These are phyloP conservation scores for Barnettozyma hawaiiensis DNA, from an alignment of 1,139 yeast species.

Conservation along the genomic window DNA sequence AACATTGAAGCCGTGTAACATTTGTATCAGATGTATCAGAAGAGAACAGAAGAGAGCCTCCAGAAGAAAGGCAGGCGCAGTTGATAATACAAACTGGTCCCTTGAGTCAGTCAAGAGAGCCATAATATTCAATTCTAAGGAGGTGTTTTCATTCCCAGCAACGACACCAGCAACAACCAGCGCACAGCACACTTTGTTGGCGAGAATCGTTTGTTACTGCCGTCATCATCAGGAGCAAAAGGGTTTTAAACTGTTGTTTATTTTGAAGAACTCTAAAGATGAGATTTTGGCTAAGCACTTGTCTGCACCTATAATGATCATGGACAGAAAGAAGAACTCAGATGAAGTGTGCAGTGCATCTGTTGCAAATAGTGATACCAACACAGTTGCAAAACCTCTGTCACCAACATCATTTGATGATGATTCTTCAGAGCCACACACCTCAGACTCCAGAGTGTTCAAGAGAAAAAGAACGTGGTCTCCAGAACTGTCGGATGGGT, in stretches of 20 bases:
- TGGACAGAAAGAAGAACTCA: slow-evolving; percentile 65
- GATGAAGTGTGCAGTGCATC: slow-evolving; percentile 14
- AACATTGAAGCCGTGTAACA: slow-evolving; percentile 52
- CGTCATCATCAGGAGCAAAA: slow-evolving; percentile 84
- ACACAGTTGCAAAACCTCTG: slow-evolving; percentile 26
- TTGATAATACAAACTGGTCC: slow-evolving; percentile 74
- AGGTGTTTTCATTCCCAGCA: slow-evolving; percentile 70
- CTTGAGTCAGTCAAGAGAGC: slow-evolving; percentile 72
- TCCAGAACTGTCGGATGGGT: slow-evolving; percentile 27
- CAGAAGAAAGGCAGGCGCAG: slow-evolving; percentile 66
- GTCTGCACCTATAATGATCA: slow-evolving; percentile 75
- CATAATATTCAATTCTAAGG: slow-evolving; percentile 85
- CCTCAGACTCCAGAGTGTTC: slow-evolving; percentile 32
- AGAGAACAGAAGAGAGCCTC: slow-evolving; percentile 93
- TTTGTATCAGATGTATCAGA: slow-evolving; percentile 82
- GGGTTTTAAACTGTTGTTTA: slow-evolving; percentile 72
- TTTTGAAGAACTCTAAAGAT: slow-evolving; percentile 55
- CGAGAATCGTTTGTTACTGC: slow-evolving; percentile 91
- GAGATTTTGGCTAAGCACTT: slow-evolving; percentile 66
- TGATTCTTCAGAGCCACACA: slow-evolving; percentile 55
- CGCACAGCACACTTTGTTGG: slow-evolving; percentile 50
- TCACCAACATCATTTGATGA: slow-evolving; percentile 66
- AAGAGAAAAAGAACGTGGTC: slow-evolving; percentile 37
- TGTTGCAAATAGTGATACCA: slow-evolving; percentile 13
- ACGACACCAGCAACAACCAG: slow-evolving; percentile 23